Evolutionary conservation across 371 early-diverging fungal species (phyloP).

Genomic region (Mucor piriformis): DNA sequence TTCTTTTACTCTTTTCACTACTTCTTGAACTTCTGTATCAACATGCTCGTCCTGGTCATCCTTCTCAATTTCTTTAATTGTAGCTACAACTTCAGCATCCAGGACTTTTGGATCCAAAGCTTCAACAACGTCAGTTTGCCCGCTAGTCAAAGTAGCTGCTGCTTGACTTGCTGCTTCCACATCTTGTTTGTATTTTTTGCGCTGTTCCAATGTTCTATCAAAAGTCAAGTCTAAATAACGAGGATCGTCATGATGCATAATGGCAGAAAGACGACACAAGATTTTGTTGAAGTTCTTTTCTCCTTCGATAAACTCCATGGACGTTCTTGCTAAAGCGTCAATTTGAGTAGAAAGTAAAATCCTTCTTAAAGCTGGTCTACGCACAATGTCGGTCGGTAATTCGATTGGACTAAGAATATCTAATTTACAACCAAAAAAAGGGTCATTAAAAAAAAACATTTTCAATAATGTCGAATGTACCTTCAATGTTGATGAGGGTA

Average conservation of each 20-base stretch:
- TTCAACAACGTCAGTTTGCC: conserved; percentile 11
- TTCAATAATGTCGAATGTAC: conserved; percentile 7
- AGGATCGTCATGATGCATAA: conserved; percentile 56
- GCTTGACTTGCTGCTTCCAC: conserved; percentile 24
- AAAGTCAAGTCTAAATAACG: conserved; percentile 47
- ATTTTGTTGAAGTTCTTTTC: conserved; percentile 57
- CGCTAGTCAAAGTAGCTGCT: conserved; percentile 12
- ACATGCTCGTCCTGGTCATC: conserved; percentile 15
- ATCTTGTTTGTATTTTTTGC: conserved; percentile 29
- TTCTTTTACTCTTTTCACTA: conserved; percentile 44
- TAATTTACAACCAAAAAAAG: conserved; percentile 4
- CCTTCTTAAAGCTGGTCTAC: conserved; percentile 47
- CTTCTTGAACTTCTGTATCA: conserved; percentile 40
- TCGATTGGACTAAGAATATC: conserved; percentile 58
- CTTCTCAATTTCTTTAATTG: conserved; percentile 5
- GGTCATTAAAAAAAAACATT: no score
- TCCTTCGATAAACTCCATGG: conserved; percentile 58
- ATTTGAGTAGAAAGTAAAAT: conserved; percentile 51
- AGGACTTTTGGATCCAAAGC: conserved; percentile 22
- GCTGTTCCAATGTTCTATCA: conserved; percentile 43
- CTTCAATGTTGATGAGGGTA: conserved; percentile 56
- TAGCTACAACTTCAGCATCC: conserved; percentile 16
- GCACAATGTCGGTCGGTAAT: conserved; percentile 53
- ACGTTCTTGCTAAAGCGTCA: conserved; percentile 41
- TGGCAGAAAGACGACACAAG: conserved; percentile 48